Base-by-base conservation (phyloP, 495 filamentous ascomycete species). In the Hypoxylon crocopeplum region DNA sequence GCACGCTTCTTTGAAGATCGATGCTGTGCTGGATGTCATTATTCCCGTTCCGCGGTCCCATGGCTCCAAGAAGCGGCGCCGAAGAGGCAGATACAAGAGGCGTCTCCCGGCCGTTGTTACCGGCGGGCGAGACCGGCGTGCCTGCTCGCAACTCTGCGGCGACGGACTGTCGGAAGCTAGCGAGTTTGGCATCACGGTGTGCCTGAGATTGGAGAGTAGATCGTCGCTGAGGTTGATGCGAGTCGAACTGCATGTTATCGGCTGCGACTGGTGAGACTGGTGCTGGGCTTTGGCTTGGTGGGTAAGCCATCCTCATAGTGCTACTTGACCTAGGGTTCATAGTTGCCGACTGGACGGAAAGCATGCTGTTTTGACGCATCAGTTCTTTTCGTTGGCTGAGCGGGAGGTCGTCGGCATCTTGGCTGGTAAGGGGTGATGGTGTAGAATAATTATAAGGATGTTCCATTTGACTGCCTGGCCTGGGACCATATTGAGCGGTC, bases 81-180 rank as follows among this genome's bases (percentile, higher is more conserved):
- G 67, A 69, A 24, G 54, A 56, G n/a, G 40, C 36, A 59, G 77
- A 72, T 7, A 52, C 59, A 48, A 84, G 51, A 66, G 82, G 72
- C n/a, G 75, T 75, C 15, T 73, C 73, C 13, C 81, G 74, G n/a
- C 75, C 69, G 32, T 36, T 41, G 21, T 51, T 46, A 13, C 36
- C 66, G 11, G 75, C 69, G 2, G 74, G 69, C 7, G 69, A 55
- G 1, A 72, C 60, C 1, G 82, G 75, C 24, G 79, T 73, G 17
- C 69, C 67, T 10, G 72, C 70, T 15, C 78, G 73, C 8, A 86
- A 69, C 27, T 93, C 88, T 8, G 86, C 79, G 7, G 84, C 84
- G 5, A 95, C 75, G 3, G 84, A 88, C 56, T 85, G 82, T 13
- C 91, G 82, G 82, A 90, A 95, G n/a, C 76, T 80, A n/a, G 88